These are phyloP conservation scores for Pulicaria dysenterica DNA, from an alignment of 129 eudicot species.

Conservation along the genomic window DNA sequence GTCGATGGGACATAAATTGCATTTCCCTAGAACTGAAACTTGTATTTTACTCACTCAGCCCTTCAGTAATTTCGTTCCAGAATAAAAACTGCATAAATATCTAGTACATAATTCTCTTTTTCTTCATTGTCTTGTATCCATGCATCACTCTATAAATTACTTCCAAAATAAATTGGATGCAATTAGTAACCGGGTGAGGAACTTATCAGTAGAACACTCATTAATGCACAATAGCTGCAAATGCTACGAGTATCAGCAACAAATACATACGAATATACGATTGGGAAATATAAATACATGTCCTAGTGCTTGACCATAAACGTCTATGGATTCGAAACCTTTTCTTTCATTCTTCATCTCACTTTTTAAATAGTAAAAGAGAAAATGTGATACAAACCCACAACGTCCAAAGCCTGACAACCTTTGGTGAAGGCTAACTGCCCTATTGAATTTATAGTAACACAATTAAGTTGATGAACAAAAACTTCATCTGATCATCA, in stretches of 20 bases:
- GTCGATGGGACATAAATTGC: too few species aligned
- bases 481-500: not conserved
- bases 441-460: not conserved
- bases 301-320: constrained; percentile 8
- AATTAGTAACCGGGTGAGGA: not conserved
- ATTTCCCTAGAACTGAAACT: too few species aligned
- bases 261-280: not conserved
- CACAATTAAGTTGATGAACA: not conserved
- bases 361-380: not conserved
- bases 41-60: too few species aligned
- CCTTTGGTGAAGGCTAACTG: not conserved
- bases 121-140: constrained; percentile 12
- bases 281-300: not conserved
- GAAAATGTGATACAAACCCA: not conserved
- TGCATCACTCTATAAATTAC: constrained; percentile 1
- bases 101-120: not conserved
- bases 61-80: too few species aligned
- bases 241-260: not conserved
- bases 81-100: not conserved
- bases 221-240: not conserved
- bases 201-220: constrained; percentile 14
- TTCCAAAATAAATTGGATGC: not conserved
- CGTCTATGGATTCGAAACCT: not conserved
- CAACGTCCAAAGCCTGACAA: not conserved
- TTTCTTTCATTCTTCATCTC: not conserved